These are phyloP conservation scores for Citrus maxima DNA, from an alignment of 345 rosid species.

Conservation along the genomic window DNA sequence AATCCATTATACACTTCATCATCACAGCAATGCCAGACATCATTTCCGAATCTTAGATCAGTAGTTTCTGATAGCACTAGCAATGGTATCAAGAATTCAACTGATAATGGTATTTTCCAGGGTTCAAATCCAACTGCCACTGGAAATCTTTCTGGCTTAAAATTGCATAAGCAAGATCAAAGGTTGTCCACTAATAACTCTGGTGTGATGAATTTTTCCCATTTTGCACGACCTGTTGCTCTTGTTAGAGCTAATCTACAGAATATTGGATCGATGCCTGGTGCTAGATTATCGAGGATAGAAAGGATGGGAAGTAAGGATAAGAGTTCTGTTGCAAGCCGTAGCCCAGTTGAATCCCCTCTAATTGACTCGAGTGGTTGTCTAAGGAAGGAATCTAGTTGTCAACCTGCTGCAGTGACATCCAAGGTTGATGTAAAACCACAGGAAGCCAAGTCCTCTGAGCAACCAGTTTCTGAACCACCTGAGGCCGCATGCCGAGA, in stretches of 20 bases:
- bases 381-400: slow-evolving; percentile 28
- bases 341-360: slow-evolving; percentile 14
- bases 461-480: slow-evolving; percentile 30
- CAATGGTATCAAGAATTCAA: slow-evolving; percentile 15
- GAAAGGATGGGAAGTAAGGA: slow-evolving; percentile 29
- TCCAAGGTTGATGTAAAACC: slow-evolving; percentile 36
- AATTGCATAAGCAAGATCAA: slow-evolving; percentile 44
- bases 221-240: slow-evolving; percentile 59
- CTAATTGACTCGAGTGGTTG: slow-evolving; percentile 17
- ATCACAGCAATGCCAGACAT: slow-evolving; percentile 30
- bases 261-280: slow-evolving; percentile 22
- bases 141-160: slow-evolving; percentile 23
- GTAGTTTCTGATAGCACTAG: slow-evolving; percentile 31
- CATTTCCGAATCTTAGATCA: slow-evolving; percentile 39
- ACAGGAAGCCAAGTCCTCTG: slow-evolving; percentile 28
- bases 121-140: slow-evolving; percentile 21
- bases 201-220: slow-evolving; percentile 51
- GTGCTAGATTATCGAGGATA: slow-evolving; percentile 19
- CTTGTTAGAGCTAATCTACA: slow-evolving; percentile 41
- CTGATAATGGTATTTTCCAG: slow-evolving; percentile 18
- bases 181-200: slow-evolving; percentile 31
- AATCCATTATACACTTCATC: slow-evolving; percentile 28
- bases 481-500: slow-evolving; percentile 34
- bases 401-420: slow-evolving; percentile 25
- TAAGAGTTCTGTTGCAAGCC: slow-evolving; percentile 25